A percentile compares a stretch with the other conserved stretches of the same genome.
These are phyloP conservation scores for Talaromyces pinophilus DNA, from an alignment of 2,329 filamentous ascomycete genomes.

Conservation along the genomic window DNA sequence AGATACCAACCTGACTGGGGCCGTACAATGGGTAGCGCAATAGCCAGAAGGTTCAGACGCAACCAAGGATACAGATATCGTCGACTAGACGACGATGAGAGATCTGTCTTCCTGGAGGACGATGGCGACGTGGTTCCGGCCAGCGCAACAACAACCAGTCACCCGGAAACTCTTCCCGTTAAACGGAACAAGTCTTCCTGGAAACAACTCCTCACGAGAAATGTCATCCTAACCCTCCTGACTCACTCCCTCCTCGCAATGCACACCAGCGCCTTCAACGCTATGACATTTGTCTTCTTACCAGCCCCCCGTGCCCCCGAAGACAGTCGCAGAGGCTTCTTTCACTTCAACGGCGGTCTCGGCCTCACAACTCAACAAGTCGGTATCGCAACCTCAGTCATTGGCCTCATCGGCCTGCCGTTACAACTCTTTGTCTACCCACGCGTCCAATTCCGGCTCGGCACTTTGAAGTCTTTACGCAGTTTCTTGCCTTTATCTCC, in stretches of 20 bases:
- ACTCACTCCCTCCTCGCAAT: slow-evolving; percentile 70
- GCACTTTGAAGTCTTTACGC: slow-evolving; percentile 68
- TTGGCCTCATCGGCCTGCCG: slow-evolving; percentile 73
- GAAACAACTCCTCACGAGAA: slow-evolving; percentile 55
- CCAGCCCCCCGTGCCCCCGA: slow-evolving; percentile 65
- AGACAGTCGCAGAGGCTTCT: slow-evolving; percentile 44
- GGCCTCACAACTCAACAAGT: slow-evolving; percentile 71
- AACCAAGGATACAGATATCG: slow-evolving; percentile 36
- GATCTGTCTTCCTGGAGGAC: slow-evolving; percentile 38
- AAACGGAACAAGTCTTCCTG: slow-evolving; percentile 49
- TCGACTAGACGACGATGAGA: slow-evolving; percentile 34
- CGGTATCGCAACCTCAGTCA: slow-evolving; percentile 74
- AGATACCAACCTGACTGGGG: slow-evolving; percentile 46
- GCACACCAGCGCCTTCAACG: slow-evolving; percentile 74
- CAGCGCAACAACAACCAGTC: slow-evolving; percentile 30
- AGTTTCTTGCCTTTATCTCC: slow-evolving; percentile 71
- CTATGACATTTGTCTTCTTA: slow-evolving; percentile 74
- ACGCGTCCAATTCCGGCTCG: slow-evolving; percentile 63
- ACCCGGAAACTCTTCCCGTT: slow-evolving; percentile 29
- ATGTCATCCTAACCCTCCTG: slow-evolving; percentile 60
- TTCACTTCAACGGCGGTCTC: slow-evolving; percentile 70
- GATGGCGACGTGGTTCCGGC: slow-evolving; percentile 30
- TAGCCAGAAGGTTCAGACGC: slow-evolving; percentile 33
- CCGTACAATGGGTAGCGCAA: slow-evolving; percentile 38
- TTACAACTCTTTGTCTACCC: slow-evolving; percentile 74